phyloP scores from a whole-genome alignment of 1,139 yeast genomes.

The Zygoascus sp. region DNA sequence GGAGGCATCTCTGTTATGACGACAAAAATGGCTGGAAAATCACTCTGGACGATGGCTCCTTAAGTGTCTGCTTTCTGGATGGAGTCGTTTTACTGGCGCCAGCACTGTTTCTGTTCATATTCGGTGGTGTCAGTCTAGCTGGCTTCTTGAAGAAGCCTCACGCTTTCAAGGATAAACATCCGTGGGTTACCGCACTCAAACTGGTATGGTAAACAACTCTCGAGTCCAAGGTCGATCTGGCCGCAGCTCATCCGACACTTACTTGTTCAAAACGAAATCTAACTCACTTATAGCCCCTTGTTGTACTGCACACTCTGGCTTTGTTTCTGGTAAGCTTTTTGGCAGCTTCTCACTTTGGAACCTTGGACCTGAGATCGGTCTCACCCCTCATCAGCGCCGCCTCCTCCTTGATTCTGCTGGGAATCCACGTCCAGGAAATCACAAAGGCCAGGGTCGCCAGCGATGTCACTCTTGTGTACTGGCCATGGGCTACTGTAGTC shows the following conservation, averaged over 20 bases:
- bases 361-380: constrained; percentile 40
- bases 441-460: constrained; percentile 58
- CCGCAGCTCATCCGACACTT: background rate
- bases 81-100: constrained; percentile 54
- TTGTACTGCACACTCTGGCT: constrained; percentile 17
- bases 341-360: constrained; percentile 21
- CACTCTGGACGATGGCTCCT: constrained; percentile 55
- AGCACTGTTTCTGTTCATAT: constrained; percentile 48
- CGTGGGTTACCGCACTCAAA: constrained; percentile 38
- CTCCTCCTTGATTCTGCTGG: constrained; percentile 48
- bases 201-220: constrained; percentile 34
- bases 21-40: constrained; percentile 58
- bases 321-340: constrained; percentile 16
- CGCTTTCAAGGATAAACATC: constrained; percentile 30
- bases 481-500: constrained; percentile 54
- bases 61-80: constrained; percentile 75
- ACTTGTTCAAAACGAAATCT: background rate
- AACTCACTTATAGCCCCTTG: constrained; percentile 22
- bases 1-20: background rate
- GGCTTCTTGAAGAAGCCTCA: constrained; percentile 18
- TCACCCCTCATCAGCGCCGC: constrained; percentile 39
- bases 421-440: constrained; percentile 66
- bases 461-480: constrained; percentile 63
- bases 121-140: constrained; percentile 46
- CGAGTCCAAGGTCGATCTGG: too few species aligned